These are phyloP conservation scores for Byssothecium circinans DNA, from an alignment of 2,329 filamentous ascomycete species.

Conservation along the genomic window DNA sequence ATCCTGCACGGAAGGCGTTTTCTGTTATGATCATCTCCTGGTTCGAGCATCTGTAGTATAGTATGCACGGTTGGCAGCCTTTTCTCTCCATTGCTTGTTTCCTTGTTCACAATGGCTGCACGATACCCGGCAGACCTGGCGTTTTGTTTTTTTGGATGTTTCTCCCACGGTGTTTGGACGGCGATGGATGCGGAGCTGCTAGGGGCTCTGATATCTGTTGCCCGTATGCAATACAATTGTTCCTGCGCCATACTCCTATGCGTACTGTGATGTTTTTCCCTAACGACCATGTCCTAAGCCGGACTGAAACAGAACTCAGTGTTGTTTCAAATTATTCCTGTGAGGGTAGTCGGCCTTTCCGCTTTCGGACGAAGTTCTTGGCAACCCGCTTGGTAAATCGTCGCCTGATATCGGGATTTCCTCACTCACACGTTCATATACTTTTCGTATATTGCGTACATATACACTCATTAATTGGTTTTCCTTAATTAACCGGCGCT, in stretches of 20 bases:
- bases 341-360: too few species aligned
- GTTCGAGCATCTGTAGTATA: constrained; percentile 4
- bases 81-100: constrained; percentile 16
- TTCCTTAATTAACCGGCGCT: too few species aligned
- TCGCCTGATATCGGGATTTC: too few species aligned
- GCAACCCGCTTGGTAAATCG: too few species aligned
- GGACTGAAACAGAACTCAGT: not conserved
- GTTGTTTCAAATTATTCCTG: too few species aligned
- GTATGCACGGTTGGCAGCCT: constrained; percentile 7
- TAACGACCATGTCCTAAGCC: not conserved
- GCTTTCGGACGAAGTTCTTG: too few species aligned
- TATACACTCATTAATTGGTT: too few species aligned
- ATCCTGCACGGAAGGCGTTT: constrained; percentile 25
- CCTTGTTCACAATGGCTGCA: constrained; percentile 20
- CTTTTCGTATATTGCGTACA: too few species aligned
- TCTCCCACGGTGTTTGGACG: not conserved
- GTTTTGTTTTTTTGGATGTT: not conserved
- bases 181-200: not conserved
- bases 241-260: not conserved
- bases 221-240: not conserved
- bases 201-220: not conserved
- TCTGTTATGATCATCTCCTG: not conserved
- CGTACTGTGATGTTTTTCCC: not conserved
- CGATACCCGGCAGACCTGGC: constrained; percentile 28
- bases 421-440: too few species aligned